Percentiles rank a stretch among this genome's conserved stretches.
Evolutionary conservation across 257 asterid genomes (phyloP).

Genomic region (Jasminum sambac): DNA sequence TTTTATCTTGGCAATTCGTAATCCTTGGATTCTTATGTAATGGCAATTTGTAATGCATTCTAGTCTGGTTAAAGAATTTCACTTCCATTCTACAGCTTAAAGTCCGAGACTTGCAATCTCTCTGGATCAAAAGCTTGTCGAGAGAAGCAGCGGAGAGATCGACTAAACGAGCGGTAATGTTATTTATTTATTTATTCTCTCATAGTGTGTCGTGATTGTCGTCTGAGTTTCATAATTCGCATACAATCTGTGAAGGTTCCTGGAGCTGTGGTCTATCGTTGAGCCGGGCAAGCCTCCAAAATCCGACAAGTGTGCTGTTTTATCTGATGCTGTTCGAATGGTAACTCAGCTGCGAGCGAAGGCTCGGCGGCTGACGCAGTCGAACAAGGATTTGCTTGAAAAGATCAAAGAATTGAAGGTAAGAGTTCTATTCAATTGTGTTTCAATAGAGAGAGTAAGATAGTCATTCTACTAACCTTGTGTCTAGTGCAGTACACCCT

Average conservation of each 20-base stretch:
- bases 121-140: constrained; percentile 31
- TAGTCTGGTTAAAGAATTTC: neutral
- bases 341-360: constrained; percentile 29
- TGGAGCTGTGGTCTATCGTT: constrained; percentile 29
- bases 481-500: too few species aligned
- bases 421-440: neutral
- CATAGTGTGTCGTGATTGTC: neutral
- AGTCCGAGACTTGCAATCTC: constrained; percentile 14
- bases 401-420: constrained; percentile 36
- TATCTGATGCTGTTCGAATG: constrained; percentile 28
- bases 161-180: constrained; percentile 33
- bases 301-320: constrained; percentile 32
- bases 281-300: constrained; percentile 35
- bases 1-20: neutral
- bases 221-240: neutral
- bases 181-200: neutral
- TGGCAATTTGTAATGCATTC: neutral
- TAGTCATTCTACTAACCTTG: too few species aligned
- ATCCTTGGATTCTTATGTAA: neutral
- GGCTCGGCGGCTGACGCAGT: constrained; percentile 29
- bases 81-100: constrained; percentile 25
- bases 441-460: too few species aligned
- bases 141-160: constrained; percentile 33
- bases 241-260: constrained; percentile 25
- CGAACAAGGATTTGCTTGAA: constrained; percentile 28